Evolutionary conservation across 2,329 filamentous ascomycete species (phyloP).

Genomic region (Colletotrichum eremochloae): DNA sequence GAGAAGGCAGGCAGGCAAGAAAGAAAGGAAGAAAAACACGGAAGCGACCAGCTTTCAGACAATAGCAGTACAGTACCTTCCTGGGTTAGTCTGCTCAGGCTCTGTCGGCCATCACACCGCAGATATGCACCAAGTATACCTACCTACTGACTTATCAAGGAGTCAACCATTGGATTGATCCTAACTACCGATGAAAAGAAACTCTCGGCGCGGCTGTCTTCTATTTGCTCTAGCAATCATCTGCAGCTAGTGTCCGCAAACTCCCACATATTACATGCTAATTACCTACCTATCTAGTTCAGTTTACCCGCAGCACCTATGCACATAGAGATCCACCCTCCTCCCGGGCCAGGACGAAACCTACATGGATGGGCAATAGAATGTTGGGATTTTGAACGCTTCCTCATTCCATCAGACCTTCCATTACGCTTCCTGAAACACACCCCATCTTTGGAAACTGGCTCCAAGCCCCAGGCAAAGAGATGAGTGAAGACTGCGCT

Average conservation of each 20-base stretch:
- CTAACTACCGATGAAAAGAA: constrained; percentile 17
- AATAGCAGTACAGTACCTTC: background rate
- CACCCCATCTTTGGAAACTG: background rate
- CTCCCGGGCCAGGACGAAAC: background rate
- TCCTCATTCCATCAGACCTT: constrained; percentile 36
- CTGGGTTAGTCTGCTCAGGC: background rate
- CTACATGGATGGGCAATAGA: constrained; percentile 26
- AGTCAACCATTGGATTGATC: background rate
- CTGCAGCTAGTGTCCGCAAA: constrained; percentile 12
- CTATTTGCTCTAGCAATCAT: constrained; percentile 15
- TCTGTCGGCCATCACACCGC: background rate
- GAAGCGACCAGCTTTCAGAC: background rate
- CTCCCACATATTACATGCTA: too few species aligned
- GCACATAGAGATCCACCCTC: constrained; percentile 27
- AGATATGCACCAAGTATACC: background rate
- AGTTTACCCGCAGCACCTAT: constrained; percentile 8
- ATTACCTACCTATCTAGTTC: too few species aligned
- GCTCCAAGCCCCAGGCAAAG: background rate
- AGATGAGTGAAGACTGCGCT: background rate
- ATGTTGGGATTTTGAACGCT: constrained; percentile 22
- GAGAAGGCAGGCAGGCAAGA: background rate
- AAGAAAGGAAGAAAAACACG: background rate
- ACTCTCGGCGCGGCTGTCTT: constrained; percentile 15
- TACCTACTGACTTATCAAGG: background rate
- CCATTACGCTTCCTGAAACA: constrained; percentile 39